These are phyloP conservation scores for Allantophomopsis lycopodina DNA, from an alignment of 2,329 filamentous ascomycete species.

Conservation along the genomic window DNA sequence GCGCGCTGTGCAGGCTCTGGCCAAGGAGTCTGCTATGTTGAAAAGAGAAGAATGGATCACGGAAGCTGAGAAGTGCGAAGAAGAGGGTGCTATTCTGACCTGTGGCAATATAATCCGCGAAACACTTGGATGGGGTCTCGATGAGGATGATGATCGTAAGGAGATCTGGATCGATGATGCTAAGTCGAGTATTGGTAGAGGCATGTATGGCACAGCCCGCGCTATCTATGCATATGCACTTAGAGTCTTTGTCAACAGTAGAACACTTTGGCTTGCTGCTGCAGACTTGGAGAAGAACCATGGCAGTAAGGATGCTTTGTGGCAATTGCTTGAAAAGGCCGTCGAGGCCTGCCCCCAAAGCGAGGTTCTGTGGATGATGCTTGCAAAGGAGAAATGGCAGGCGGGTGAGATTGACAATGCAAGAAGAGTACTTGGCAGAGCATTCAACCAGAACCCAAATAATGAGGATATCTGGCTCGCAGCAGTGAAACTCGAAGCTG, in stretches of 20 bases:
- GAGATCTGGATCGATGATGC: conserved; percentile 95
- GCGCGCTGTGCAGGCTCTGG: conserved; percentile 76
- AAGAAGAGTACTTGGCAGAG: conserved; percentile 69
- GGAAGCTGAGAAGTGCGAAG: conserved; percentile 89
- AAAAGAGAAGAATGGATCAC: conserved; percentile 95
- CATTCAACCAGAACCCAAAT: conserved; percentile 89
- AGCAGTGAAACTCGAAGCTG: conserved; percentile 90
- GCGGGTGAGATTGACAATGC: conserved; percentile 79
- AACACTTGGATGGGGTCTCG: conserved; percentile 82
- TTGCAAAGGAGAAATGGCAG: conserved; percentile 90
- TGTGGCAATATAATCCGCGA: conserved; percentile 84
- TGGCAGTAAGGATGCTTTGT: conserved; percentile 69
- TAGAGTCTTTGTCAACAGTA: conserved; percentile 78
- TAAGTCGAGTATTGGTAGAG: conserved; percentile 64
- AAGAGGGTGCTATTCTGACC: conserved; percentile 75
- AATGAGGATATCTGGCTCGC: conserved; percentile 98
- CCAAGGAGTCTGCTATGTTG: conserved; percentile 87
- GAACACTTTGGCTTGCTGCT: conserved; percentile 79
- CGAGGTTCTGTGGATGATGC: conserved; percentile 89
- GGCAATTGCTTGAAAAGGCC: conserved; percentile 79
- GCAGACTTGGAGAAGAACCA: conserved; percentile 86
- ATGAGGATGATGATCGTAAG: conserved; percentile 93
- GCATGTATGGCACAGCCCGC: conserved; percentile 77
- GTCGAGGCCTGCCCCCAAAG: conserved; percentile 87
- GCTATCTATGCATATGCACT: conserved; percentile 89